Evolutionary conservation across 768 basidiomycete species (phyloP).

Genomic region (Mycena olivaceomarginata): DNA sequence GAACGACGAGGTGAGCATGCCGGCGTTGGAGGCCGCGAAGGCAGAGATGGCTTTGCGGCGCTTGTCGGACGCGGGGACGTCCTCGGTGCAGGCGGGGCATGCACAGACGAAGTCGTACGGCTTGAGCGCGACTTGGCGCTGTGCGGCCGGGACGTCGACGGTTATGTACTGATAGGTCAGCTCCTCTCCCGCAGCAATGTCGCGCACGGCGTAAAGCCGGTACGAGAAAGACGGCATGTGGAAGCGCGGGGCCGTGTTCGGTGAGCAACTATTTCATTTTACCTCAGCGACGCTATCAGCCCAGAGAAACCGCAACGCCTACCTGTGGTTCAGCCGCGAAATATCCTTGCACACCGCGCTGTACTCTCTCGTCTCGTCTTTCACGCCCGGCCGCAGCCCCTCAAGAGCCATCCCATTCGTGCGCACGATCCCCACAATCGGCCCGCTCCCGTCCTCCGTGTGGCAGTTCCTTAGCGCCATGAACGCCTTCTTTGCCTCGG

Average conservation of each 20-base stretch:
- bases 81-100: constrained; percentile 54
- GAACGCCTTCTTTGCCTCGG: constrained; percentile 51
- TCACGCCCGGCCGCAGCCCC: constrained; percentile 39
- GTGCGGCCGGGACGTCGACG: constrained; percentile 35
- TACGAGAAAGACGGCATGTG: constrained; percentile 52
- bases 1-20: neutral
- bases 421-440: constrained; percentile 55
- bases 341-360: constrained; percentile 52
- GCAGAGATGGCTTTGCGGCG: constrained; percentile 18
- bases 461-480: constrained; percentile 56
- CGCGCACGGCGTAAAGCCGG: constrained; percentile 51
- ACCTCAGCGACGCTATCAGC: neutral
- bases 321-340: constrained; percentile 62
- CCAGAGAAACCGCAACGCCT: neutral
- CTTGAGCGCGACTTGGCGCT: constrained; percentile 51
- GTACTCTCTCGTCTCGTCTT: constrained; percentile 44
- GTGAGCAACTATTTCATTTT: constrained; percentile 35
- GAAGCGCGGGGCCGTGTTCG: constrained; percentile 49
- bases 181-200: constrained; percentile 57
- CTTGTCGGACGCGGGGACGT: constrained; percentile 38
- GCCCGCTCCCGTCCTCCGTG: constrained; percentile 57
- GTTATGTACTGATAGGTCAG: constrained; percentile 54
- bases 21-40: neutral
- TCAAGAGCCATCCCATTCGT: constrained; percentile 56
- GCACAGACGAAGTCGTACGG: constrained; percentile 57